phyloP scores from a whole-genome alignment of 805 yeast genomes.

The Candida nonsorbophila region DNA sequence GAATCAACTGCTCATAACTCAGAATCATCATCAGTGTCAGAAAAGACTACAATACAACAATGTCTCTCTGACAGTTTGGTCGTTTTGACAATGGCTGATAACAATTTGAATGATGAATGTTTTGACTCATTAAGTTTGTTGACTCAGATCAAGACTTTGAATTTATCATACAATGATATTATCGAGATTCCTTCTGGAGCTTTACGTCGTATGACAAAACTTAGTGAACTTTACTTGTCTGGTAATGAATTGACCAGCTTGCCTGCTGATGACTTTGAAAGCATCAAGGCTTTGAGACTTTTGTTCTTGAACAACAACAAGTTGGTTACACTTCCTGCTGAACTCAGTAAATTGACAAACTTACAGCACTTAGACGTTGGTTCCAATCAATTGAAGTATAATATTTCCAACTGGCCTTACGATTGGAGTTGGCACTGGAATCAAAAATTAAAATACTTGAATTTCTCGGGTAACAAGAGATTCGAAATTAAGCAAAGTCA shows the following conservation, averaged over 20 bases:
- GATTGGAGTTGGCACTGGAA: conserved; percentile 98
- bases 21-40: neutral
- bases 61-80: conserved; percentile 51
- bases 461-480: conserved; percentile 88
- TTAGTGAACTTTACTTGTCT: conserved; percentile 67
- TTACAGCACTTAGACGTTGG: conserved; percentile 83
- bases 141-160: conserved; percentile 54
- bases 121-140: conserved; percentile 63
- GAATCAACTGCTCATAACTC: neutral
- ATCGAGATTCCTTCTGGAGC: conserved; percentile 79
- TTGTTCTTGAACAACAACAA: conserved; percentile 79
- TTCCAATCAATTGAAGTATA: conserved; percentile 83
- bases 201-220: conserved; percentile 46
- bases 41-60: conserved; percentile 14
- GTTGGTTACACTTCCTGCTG: conserved; percentile 83
- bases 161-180: conserved; percentile 79
- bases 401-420: conserved; percentile 88
- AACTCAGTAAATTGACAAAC: conserved; percentile 60
- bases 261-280: conserved; percentile 81
- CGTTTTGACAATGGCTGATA: conserved; percentile 70
- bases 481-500: conserved; percentile 76
- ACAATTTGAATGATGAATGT: conserved; percentile 72
- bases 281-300: conserved; percentile 50
- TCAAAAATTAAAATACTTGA: conserved; percentile 66
- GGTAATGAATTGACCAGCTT: conserved; percentile 77